Base-by-base conservation (phyloP, 805 yeast genomes). In the Scheffersomyces amazonensis region DNA sequence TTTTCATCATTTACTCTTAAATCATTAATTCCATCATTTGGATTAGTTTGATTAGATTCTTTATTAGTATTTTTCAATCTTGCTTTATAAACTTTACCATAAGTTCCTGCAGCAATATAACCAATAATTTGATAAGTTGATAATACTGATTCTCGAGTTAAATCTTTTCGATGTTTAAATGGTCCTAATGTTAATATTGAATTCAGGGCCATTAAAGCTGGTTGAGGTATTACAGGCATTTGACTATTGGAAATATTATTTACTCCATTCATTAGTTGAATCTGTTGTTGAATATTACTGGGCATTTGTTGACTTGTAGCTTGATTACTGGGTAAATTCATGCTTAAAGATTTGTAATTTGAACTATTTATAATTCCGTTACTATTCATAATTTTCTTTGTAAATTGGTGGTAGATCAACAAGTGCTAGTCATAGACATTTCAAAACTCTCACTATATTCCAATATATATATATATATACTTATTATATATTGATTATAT, bases 31-130 rank as follows among this genome's bases (percentile, higher is more conserved):
- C 21, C 40, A 13, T 48, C 53, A 7, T 37, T 43, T 8, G 40
- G 48, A 10, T 48, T 46, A 2, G 25, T 39, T 39, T 31, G 36
- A 41, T 46, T 39, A 10, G 31, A 25, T 20, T 43, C 42, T 16
- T 34, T 39, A 21, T 34, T 38, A 23, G 43, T 48, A 16, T 58
- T 44, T 48, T 61, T 57, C 7, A 81, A 72, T 44, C 76, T 76
- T 6, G 97, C 98, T 57, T 93, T 91, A 67, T 89, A 93, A 16
- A 88, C 96, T 41, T 88, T 78, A 41, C 99, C 99, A 60, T 93
- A 93, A 0, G 99, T 93, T 28, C 99, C 99, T 0, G 99, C 96
- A 1, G 99, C 99, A 41, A 93, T 93, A 61, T 93, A 93, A 0
- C 99, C 99, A 13, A 89, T 64, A 42, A 93, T 83, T 44, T 84